A percentile compares a stretch with the other conserved stretches of the same genome.
Conservation (phyloP, 2,329 filamentous ascomycete species). For the Nemania abortiva region DNA sequence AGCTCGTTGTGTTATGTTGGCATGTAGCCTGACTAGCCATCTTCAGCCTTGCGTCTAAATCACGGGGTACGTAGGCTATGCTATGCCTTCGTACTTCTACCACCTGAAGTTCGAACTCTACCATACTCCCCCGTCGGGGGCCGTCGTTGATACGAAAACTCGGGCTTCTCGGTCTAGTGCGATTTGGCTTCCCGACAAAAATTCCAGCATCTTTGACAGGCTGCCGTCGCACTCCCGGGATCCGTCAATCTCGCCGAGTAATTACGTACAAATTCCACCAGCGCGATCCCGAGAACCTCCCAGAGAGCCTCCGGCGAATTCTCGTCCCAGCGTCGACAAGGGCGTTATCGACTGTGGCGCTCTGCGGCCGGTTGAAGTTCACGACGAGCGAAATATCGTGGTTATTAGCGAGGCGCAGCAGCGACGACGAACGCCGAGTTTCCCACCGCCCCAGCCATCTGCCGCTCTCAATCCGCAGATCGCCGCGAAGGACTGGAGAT, state of each 20-base stretch:
- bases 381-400: slow-evolving; percentile 54
- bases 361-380: slow-evolving; percentile 51
- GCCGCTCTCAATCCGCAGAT: slow-evolving; percentile 61
- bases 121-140: slow-evolving; percentile 57
- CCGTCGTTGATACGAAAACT: slow-evolving; percentile 29
- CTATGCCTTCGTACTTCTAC: slow-evolving; percentile 73
- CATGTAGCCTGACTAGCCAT: slow-evolving; percentile 17
- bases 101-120: slow-evolving; percentile 77
- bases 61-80: slow-evolving; percentile 42
- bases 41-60: slow-evolving; percentile 10
- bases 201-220: slow-evolving; percentile 66
- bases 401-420: slow-evolving; percentile 57
- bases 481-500: slow-evolving; percentile 79
- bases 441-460: slow-evolving; percentile 58
- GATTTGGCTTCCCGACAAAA: slow-evolving; percentile 64
- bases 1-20: slow-evolving; percentile 28
- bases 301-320: slow-evolving; percentile 36
- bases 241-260: slow-evolving; percentile 19
- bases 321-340: slow-evolving; percentile 37
- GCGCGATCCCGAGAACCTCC: slow-evolving; percentile 35
- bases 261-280: slow-evolving; percentile 24
- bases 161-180: slow-evolving; percentile 38
- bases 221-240: slow-evolving; percentile 63
- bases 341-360: slow-evolving; percentile 65
- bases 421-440: slow-evolving; percentile 55